These are phyloP conservation scores for Blastomyces gilchristii DNA, from an alignment of 2,329 filamentous ascomycete genomes.

Conservation along the genomic window DNA sequence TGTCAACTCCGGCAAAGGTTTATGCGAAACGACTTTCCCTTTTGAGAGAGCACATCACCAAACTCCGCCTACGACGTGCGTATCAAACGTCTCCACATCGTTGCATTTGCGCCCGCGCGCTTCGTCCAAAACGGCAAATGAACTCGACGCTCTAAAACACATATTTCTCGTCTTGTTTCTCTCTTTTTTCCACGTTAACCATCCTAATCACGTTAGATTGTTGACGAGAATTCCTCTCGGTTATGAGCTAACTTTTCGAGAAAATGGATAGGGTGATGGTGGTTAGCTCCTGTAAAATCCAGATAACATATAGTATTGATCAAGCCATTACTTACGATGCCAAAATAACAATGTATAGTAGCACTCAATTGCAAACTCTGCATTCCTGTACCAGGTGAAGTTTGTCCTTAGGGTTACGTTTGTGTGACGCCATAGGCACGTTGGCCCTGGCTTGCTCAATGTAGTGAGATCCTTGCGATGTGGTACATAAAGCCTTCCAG, in stretches of 20 bases:
- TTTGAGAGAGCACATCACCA: constrained; percentile 1
- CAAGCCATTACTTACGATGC: neutral
- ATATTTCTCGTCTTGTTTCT: neutral
- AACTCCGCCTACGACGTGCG: neutral
- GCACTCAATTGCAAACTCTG: neutral
- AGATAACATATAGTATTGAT: neutral
- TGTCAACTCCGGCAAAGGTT: neutral
- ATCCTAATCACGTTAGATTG: neutral
- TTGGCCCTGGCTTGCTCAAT: neutral
- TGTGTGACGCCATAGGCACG: neutral
- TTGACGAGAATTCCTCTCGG: neutral
- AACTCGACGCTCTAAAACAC: neutral
- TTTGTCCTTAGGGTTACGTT: neutral
- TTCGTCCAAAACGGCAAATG: constrained; percentile 3
- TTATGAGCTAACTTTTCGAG: neutral
- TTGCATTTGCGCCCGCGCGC: no score
- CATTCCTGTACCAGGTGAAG: neutral
- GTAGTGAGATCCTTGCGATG: neutral
- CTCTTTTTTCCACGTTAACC: neutral
- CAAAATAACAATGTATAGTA: neutral
- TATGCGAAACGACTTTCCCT: neutral
- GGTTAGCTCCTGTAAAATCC: neutral
- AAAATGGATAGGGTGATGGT: neutral
- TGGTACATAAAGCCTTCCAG: neutral
- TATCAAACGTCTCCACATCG: neutral